Conservation (phyloP, 345 rosid species). For the Eucalyptus erythrocorys region DNA sequence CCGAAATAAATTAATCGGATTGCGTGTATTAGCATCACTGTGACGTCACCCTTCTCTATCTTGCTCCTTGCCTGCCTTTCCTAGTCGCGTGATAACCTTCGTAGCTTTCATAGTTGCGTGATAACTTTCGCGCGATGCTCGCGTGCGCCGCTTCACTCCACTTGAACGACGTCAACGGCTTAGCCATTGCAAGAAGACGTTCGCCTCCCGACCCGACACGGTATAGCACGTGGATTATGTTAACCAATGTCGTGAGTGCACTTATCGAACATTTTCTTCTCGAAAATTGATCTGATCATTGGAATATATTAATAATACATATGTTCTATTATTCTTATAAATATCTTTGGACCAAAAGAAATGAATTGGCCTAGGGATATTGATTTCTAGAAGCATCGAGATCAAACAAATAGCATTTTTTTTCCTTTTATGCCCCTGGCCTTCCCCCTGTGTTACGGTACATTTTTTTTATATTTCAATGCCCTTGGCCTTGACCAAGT, state of each 20-base stretch:
- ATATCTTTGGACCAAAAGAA: background rate
- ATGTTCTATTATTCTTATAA: fast-evolving
- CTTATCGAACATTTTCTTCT: background rate
- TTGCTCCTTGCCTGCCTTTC: background rate
- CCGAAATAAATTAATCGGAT: background rate
- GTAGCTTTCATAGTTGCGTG: background rate
- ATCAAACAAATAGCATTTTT: background rate
- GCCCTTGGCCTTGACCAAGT: background rate
- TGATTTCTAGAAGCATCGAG: background rate
- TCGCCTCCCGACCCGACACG: background rate
- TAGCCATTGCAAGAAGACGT: background rate
- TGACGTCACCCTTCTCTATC: background rate
- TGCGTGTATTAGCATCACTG: background rate
- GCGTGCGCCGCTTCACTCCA: background rate
- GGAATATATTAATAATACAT: fast-evolving
- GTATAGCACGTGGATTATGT: fast-evolving
- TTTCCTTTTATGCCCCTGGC: background rate
- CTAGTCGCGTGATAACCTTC: background rate
- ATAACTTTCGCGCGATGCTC: background rate
- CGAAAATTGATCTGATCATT: fast-evolving
- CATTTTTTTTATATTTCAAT: too few species aligned
- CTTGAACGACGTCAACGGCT: background rate
- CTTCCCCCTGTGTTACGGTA: background rate
- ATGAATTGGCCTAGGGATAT: fast-evolving
- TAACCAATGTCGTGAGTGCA: fast-evolving